Percentiles rank a stretch among this genome's conserved stretches.
Conservation (phyloP, 108 stramenopile species). For the Mediolabrus comicus region DNA sequence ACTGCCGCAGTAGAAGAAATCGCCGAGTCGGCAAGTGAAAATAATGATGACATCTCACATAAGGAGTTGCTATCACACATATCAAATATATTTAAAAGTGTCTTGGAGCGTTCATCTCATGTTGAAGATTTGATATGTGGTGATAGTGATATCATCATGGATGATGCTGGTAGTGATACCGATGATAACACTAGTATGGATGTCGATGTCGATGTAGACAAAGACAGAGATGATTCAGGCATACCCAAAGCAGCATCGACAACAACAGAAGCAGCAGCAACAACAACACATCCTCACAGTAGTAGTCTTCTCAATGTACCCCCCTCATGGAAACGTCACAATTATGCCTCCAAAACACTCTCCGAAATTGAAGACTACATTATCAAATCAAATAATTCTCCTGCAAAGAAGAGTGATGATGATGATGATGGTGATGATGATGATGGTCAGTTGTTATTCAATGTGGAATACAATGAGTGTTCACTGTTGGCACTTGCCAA, state of each 20-base stretch:
- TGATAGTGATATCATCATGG: too few species aligned
- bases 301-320: slow-evolving; percentile 17
- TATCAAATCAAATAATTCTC: background rate
- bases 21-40: too few species aligned
- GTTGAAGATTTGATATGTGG: background rate
- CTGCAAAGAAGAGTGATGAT: too few species aligned
- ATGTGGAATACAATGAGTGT: slow-evolving; percentile 50
- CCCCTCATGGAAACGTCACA: slow-evolving; percentile 23
- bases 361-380: slow-evolving; percentile 24
- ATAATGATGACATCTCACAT: too few species aligned
- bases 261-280: too few species aligned
- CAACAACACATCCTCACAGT: background rate
- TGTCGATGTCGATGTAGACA: background rate
- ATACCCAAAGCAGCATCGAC: too few species aligned
- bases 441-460: background rate
- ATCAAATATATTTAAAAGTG: background rate
- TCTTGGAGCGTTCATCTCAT: background rate
- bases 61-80: background rate
- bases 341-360: slow-evolving; percentile 21
- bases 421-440: too few species aligned
- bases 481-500: slow-evolving; percentile 40
- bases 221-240: background rate
- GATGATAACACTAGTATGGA: too few species aligned
- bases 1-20: too few species aligned
- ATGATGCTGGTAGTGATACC: too few species aligned